Evolutionary conservation across 1,284 basidiomycete genomes (phyloP).

Genomic region (Somion occarium): DNA sequence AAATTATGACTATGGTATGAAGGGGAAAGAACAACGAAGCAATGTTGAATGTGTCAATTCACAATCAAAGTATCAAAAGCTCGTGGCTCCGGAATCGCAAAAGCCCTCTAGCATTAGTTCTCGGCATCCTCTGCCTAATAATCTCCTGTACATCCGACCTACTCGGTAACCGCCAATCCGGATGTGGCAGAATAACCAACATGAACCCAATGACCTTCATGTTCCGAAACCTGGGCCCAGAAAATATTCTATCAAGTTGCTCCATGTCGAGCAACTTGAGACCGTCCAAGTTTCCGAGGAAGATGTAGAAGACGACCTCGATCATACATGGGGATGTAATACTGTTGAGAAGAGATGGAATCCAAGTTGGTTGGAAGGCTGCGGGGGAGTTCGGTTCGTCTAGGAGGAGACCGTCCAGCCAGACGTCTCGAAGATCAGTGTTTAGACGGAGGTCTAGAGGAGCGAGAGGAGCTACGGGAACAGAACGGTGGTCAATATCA

Average conservation of each 20-base stretch:
- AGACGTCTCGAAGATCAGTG: neutral
- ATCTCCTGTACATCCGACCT: neutral
- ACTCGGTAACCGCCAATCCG: neutral
- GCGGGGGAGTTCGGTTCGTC: neutral
- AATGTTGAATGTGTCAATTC: no score
- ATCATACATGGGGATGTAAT: neutral
- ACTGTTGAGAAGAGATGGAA: neutral
- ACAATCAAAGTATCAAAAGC: no score
- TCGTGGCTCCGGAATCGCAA: neutral
- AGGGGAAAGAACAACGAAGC: no score
- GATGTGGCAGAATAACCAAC: neutral
- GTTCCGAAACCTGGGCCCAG: neutral
- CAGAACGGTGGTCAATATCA: neutral
- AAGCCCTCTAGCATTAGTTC: neutral
- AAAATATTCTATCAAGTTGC: neutral
- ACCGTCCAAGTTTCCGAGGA: neutral
- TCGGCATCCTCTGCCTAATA: constrained; percentile 2
- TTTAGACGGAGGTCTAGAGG: neutral
- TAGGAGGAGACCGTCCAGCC: constrained; percentile 2
- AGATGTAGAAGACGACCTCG: constrained; percentile 2
- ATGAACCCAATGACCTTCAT: neutral
- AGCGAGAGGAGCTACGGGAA: neutral
- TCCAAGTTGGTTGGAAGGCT: neutral
- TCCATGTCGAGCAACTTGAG: neutral
- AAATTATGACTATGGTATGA: no score